Percentiles rank a stretch among this genome's conserved stretches.
phyloP scores from a whole-genome alignment of 805 yeast species.

The Metschnikowia orientalis region DNA sequence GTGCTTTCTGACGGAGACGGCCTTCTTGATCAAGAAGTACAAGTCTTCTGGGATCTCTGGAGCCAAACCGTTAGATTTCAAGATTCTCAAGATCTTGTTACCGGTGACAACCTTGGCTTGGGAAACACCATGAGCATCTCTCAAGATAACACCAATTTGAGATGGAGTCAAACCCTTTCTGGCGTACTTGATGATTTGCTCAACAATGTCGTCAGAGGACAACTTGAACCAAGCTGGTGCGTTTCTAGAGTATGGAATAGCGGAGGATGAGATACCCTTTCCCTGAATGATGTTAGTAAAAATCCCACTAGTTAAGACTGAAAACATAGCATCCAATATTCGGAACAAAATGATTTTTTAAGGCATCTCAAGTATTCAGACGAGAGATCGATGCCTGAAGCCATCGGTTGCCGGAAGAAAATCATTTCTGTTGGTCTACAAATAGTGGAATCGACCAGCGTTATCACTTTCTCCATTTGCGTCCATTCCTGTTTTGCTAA shows the following conservation, averaged over 20 bases:
- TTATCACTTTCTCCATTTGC: constrained; percentile 2
- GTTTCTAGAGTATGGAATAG: constrained; percentile 98
- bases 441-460: constrained; percentile 54
- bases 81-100: constrained; percentile 98
- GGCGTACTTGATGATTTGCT: constrained; percentile 98
- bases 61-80: constrained; percentile 99
- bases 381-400: too few species aligned
- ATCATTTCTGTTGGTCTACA: constrained; percentile 16
- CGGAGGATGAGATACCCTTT: constrained; percentile 98
- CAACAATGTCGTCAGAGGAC: constrained; percentile 91
- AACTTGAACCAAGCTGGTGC: constrained; percentile 99
- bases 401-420: too few species aligned
- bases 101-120: constrained; percentile 97
- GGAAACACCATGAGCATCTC: constrained; percentile 99
- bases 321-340: too few species aligned
- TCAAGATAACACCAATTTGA: constrained; percentile 97
- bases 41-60: constrained; percentile 99
- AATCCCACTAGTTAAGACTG: neutral
- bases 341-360: too few species aligned
- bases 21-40: constrained; percentile 98
- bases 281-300: constrained; percentile 53
- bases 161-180: constrained; percentile 99
- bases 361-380: too few species aligned
- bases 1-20: constrained; percentile 99
- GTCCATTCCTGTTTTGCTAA: too few species aligned